These are phyloP conservation scores for Eucalyptus sp. DNA, from an alignment of 345 rosid genomes.

Conservation along the genomic window DNA sequence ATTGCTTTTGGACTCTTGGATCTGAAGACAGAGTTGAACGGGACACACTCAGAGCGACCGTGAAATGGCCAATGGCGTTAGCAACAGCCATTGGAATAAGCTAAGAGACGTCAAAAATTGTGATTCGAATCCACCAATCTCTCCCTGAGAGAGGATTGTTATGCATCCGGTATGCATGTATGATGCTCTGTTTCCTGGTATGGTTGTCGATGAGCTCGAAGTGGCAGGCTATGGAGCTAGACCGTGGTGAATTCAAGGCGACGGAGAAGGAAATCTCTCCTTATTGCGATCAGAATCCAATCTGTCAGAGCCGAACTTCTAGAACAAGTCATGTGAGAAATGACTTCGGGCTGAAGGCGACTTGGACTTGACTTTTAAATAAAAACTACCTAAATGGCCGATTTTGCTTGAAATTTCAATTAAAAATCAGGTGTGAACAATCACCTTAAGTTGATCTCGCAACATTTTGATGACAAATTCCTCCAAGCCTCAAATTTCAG, in stretches of 20 bases:
- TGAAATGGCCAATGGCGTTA: accelerated
- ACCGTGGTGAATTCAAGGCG: not conserved
- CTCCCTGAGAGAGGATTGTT: too few relatives aligned
- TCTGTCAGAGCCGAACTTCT: too few relatives aligned
- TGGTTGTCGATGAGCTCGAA: not conserved
- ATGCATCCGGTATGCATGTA: too few relatives aligned
- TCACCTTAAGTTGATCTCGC: accelerated
- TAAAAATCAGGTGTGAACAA: too few relatives aligned
- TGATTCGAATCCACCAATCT: too few relatives aligned
- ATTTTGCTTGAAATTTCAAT: too few relatives aligned
- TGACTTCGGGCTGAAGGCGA: too few relatives aligned
- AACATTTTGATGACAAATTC: not conserved
- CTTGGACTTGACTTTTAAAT: too few relatives aligned
- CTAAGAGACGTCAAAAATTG: not conserved
- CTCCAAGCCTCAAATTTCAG: not conserved
- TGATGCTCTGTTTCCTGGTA: not conserved
- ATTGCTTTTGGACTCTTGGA: not conserved
- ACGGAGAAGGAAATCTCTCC: not conserved
- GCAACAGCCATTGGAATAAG: not conserved
- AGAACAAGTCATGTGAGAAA: too few relatives aligned
- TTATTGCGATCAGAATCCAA: too few relatives aligned
- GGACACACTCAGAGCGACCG: not conserved
- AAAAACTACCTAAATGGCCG: accelerated
- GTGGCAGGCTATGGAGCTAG: not conserved
- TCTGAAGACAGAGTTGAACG: not conserved